phyloP scores from a whole-genome alignment of 1,284 basidiomycete genomes.

The Puccinia coronata region DNA sequence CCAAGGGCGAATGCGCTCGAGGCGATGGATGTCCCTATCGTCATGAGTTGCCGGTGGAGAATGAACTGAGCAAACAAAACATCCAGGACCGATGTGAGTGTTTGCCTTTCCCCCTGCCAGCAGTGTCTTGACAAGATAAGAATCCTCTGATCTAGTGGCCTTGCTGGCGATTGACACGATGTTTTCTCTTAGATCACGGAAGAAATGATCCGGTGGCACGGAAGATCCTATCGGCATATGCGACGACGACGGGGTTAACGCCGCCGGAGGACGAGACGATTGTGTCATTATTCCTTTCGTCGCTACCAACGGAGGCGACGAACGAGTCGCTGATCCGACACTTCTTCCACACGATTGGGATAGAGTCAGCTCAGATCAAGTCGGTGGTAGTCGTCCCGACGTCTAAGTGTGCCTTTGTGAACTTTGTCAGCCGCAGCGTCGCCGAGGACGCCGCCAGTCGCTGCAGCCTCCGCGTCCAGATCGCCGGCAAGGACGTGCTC shows the following conservation, averaged over 20 bases:
- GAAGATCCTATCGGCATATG: conserved; percentile 76
- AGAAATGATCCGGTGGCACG: conserved; percentile 84
- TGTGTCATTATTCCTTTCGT: conserved; percentile 83
- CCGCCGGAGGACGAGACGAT: conserved; percentile 84
- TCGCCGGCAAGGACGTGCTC: conserved; percentile 72
- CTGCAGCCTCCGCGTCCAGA: conserved; percentile 81
- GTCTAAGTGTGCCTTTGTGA: conserved; percentile 90
- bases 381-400: conserved; percentile 85
- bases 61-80: conserved; percentile 83
- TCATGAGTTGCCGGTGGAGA: conserved; percentile 84
- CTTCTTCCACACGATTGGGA: conserved; percentile 71
- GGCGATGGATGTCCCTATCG: conserved; percentile 90
- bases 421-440: conserved; percentile 76
- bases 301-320: conserved; percentile 69
- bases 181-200: conserved; percentile 87
- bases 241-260: conserved; percentile 75
- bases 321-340: conserved; percentile 79
- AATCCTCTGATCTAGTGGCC: conserved; percentile 58
- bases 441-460: conserved; percentile 85
- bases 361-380: conserved; percentile 72
- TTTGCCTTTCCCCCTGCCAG: neutral
- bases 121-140: conserved; percentile 65
- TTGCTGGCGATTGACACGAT: conserved; percentile 58
- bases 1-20: conserved; percentile 89
- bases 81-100: conserved; percentile 74